A percentile compares a stretch with the other conserved stretches of the same genome.
Evolutionary conservation across 2,329 filamentous ascomycete genomes (phyloP).

Genomic region (Gliomastix tumulicola): DNA sequence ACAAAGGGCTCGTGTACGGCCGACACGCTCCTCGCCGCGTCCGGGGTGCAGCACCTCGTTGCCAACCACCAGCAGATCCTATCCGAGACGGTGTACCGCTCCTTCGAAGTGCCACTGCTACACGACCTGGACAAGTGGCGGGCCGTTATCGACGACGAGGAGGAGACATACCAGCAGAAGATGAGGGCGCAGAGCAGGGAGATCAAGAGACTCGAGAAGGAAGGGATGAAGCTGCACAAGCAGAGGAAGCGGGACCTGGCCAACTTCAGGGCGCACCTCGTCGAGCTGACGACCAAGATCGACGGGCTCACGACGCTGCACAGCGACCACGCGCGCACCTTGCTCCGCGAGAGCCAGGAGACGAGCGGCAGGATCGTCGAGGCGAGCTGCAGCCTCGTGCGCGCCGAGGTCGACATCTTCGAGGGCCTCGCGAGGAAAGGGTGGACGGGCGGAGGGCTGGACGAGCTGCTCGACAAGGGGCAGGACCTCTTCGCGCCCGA

Average conservation of each 20-base stretch:
- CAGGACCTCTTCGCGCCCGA: conserved; percentile 51
- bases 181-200: conserved; percentile 49
- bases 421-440: conserved; percentile 60
- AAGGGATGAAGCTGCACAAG: conserved; percentile 55
- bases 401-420: conserved; percentile 65
- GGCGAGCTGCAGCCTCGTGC: conserved; percentile 56
- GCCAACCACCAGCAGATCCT: conserved; percentile 67
- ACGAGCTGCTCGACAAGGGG: conserved; percentile 58
- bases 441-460: conserved; percentile 59
- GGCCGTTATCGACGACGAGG: conserved; percentile 56
- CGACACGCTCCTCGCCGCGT: conserved; percentile 53
- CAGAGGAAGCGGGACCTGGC: conserved; percentile 54
- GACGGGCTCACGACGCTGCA: conserved; percentile 57
- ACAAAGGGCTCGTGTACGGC: conserved; percentile 50
- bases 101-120: conserved; percentile 62
- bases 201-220: conserved; percentile 58
- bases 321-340: conserved; percentile 49
- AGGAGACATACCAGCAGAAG: conserved; percentile 49
- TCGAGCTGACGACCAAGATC: conserved; percentile 53
- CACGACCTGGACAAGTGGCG: conserved; percentile 63
- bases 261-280: conserved; percentile 55
- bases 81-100: conserved; percentile 60
- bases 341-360: conserved; percentile 58
- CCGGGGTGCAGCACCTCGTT: conserved; percentile 59
- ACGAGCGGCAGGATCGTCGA: conserved; percentile 57